A percentile compares a stretch with the other conserved stretches of the same genome.
Conservation (phyloP, 2,329 filamentous ascomycete genomes). For the Calonectria hawksworthii region DNA sequence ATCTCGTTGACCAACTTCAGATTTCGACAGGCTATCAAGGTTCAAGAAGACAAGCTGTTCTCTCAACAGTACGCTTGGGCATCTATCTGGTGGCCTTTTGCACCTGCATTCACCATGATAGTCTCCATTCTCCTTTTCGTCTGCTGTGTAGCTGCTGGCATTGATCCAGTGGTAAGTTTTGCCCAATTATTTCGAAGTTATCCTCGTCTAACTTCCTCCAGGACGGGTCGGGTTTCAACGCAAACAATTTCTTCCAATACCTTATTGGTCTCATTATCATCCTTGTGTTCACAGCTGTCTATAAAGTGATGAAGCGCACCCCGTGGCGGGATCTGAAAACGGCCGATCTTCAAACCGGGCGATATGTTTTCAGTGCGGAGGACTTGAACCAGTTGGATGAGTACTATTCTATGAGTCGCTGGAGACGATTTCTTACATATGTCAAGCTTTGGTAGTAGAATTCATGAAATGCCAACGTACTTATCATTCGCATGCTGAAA, state of each 20-base stretch:
- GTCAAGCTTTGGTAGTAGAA: slow-evolving; percentile 37
- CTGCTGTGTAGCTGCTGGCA: too few relatives aligned
- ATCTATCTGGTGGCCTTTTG: too few relatives aligned
- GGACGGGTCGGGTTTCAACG: slow-evolving; percentile 27
- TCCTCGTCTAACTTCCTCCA: not conserved
- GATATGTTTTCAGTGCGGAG: slow-evolving; percentile 27
- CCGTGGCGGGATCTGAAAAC: slow-evolving; percentile 37
- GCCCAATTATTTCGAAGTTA: too few relatives aligned
- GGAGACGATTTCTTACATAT: slow-evolving; percentile 40
- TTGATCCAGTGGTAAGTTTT: too few relatives aligned
- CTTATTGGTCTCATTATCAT: slow-evolving; percentile 37
- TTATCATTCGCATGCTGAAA: too few relatives aligned
- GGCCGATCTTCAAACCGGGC: slow-evolving; percentile 34
- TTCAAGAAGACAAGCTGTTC: too few relatives aligned
- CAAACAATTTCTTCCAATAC: slow-evolving; percentile 36
- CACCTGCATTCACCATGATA: too few relatives aligned
- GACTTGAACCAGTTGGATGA: slow-evolving; percentile 38
- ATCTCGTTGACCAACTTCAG: too few relatives aligned
- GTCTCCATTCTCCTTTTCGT: too few relatives aligned
- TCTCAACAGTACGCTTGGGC: too few relatives aligned
- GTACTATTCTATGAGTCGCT: slow-evolving; percentile 31
- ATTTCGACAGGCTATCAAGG: too few relatives aligned
- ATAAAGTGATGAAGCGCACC: slow-evolving; percentile 34
- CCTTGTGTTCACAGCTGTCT: slow-evolving; percentile 35
- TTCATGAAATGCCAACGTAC: too few relatives aligned